Conservation (phyloP, 1,139 yeast genomes). For the Pichia cactophila region DNA sequence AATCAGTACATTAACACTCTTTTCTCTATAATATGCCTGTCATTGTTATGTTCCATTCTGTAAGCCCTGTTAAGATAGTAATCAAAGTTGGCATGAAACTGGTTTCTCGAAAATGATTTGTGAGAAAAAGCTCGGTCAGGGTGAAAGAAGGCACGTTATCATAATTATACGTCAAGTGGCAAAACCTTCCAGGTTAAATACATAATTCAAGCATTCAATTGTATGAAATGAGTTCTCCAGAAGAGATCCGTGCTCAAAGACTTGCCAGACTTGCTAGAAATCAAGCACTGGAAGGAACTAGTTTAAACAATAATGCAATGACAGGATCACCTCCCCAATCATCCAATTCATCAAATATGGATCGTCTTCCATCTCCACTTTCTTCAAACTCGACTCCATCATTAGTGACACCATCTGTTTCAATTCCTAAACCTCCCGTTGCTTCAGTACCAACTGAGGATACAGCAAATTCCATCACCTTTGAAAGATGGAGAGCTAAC, state of each 20-base stretch:
- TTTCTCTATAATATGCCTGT: not conserved
- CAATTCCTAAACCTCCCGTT: not conserved
- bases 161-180: not conserved
- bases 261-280: slow-evolving; percentile 33
- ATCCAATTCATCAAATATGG: not conserved
- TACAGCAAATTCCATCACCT: not conserved
- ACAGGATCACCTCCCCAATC: not conserved
- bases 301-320: not conserved
- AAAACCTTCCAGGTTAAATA: not conserved
- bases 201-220: not conserved
- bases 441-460: not conserved
- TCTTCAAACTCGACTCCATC: not conserved
- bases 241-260: slow-evolving; percentile 48
- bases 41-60: too few species aligned
- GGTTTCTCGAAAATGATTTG: too few species aligned
- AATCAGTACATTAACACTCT: not conserved
- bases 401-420: not conserved
- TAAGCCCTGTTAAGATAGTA: too few species aligned
- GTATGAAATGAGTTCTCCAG: slow-evolving; percentile 24
- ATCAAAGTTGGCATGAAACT: too few species aligned
- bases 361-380: not conserved
- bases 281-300: not conserved
- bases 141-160: too few species aligned
- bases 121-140: too few species aligned
- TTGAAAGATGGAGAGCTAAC: slow-evolving; percentile 28